phyloP scores from a whole-genome alignment of 208 protist genomes.

The Trypanosoma caninum region DNA sequence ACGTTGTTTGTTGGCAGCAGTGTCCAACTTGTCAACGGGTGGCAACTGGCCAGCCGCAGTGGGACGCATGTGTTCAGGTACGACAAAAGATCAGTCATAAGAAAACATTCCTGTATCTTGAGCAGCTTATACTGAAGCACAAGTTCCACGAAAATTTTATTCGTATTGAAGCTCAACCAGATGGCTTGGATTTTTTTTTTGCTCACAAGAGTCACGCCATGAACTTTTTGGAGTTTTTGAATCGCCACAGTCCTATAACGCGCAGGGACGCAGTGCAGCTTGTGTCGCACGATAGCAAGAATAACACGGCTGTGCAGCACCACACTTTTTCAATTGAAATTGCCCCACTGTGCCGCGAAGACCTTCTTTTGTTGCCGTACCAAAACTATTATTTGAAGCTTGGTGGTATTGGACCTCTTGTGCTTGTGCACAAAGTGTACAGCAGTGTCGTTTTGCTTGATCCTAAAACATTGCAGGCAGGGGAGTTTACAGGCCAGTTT shows the following conservation, averaged over 20 bases:
- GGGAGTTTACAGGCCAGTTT: slow-evolving; percentile 83
- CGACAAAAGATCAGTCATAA: slow-evolving; percentile 99
- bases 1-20: slow-evolving; percentile 95
- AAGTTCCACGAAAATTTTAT: slow-evolving; percentile 93
- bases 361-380: slow-evolving; percentile 92
- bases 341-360: slow-evolving; percentile 96
- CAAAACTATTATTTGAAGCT: slow-evolving; percentile 82
- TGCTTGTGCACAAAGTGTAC: slow-evolving; percentile 94
- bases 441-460: slow-evolving; percentile 96
- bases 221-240: slow-evolving; percentile 97
- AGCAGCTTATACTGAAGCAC: slow-evolving; percentile 99
- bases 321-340: slow-evolving; percentile 98
- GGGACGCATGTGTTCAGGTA: slow-evolving; percentile 97
- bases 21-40: slow-evolving; percentile 96
- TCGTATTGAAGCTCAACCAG: slow-evolving; percentile 93
- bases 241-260: slow-evolving; percentile 88
- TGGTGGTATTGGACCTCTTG: slow-evolving; percentile 91
- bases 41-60: slow-evolving; percentile 96
- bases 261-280: slow-evolving; percentile 94
- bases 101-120: slow-evolving; percentile 98
- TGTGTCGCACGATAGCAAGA: slow-evolving; percentile 97
- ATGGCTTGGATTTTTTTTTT: slow-evolving; percentile 99
- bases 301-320: slow-evolving; percentile 98
- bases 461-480: slow-evolving; percentile 91
- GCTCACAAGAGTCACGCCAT: slow-evolving; percentile 93